phyloP scores from a whole-genome alignment of 2,329 filamentous ascomycete species.

The Calonectria hawksworthii region DNA sequence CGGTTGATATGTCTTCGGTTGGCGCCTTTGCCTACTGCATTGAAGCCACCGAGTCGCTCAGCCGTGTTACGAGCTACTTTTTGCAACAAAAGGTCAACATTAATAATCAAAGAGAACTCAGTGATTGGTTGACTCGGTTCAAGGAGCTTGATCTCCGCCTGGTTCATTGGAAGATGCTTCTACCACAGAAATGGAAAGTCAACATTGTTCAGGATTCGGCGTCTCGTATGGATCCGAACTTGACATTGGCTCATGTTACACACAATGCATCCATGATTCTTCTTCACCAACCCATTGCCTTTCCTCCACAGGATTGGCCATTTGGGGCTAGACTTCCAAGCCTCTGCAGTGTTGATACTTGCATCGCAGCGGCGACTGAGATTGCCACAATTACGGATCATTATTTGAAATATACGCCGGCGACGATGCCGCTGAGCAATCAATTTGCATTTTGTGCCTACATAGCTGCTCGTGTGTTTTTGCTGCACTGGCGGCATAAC shows the following conservation, averaged over 20 bases:
- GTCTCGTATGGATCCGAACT: constrained; percentile 59
- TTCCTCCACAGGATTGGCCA: constrained; percentile 52
- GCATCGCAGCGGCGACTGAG: constrained; percentile 57
- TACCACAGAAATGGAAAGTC: constrained; percentile 38
- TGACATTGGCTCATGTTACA: constrained; percentile 61
- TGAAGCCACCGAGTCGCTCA: constrained; percentile 59
- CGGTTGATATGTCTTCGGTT: constrained; percentile 52
- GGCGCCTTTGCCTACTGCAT: constrained; percentile 60
- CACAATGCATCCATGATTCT: constrained; percentile 63
- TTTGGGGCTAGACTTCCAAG: constrained; percentile 54
- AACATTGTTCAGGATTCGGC: constrained; percentile 31
- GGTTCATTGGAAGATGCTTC: constrained; percentile 49
- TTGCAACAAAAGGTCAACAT: constrained; percentile 56
- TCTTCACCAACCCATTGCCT: constrained; percentile 61
- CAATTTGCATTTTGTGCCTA: constrained; percentile 61
- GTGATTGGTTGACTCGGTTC: constrained; percentile 58
- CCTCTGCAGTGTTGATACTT: constrained; percentile 59
- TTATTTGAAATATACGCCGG: constrained; percentile 53
- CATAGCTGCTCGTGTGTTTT: constrained; percentile 55
- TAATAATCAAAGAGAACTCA: constrained; percentile 52
- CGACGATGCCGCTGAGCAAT: constrained; percentile 43
- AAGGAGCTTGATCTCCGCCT: constrained; percentile 60
- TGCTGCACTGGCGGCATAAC: constrained; percentile 49
- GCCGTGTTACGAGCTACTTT: constrained; percentile 57
- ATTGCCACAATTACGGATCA: constrained; percentile 58